Base-by-base conservation (phyloP, 1,284 basidiomycete species). In the Prillingera fragicola region DNA sequence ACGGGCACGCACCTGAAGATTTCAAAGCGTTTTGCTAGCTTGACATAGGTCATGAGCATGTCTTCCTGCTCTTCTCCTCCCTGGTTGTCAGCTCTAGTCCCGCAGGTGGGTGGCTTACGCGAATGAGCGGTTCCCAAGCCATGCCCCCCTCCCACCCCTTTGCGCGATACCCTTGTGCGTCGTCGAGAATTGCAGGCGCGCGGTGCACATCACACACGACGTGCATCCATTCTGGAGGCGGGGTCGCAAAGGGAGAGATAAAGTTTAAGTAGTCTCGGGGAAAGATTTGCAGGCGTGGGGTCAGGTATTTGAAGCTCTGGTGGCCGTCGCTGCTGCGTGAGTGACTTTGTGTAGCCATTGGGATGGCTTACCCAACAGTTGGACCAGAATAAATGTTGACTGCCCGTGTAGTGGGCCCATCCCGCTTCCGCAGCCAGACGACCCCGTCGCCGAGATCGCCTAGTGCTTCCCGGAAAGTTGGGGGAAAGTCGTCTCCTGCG, bases 131-230 rank as follows among this genome's bases (percentile, higher is more conserved):
- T 66, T 94, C 89, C 67, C 83, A 94, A 23, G 91, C 79, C 10
- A 82, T 76, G 27, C 74, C 71, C 3, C 84, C 81, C 14, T 69
- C 62, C 84, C 85, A 86, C n/a, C 60, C 75, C 17, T 46, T 39
- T 3, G n/a, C 10, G 1, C 39, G 15, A 13, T 81, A 67, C 25
- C 71, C 61, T 10, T 74, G 65, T 8, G 84, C 75, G 63, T 90
- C 81, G 37, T 77, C 74, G 54, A 85, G 72, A 41, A 94, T 84
- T 1, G 73, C 73, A 6, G 72, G 64, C 1, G 87, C 87, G 43
- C 91, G 77, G 0, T 75, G 67, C 0, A 86, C 85, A 7, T 85
- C 86, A 64, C 88, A 94, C 14, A 92, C 84, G 55, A 92, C 87
- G 66, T 96, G 91, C 15, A 96, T 65, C 40, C 77, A 78, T 15